Evolutionary conservation across 352 stramenopile species (phyloP).

Genomic region (Phytophthora litchii): DNA sequence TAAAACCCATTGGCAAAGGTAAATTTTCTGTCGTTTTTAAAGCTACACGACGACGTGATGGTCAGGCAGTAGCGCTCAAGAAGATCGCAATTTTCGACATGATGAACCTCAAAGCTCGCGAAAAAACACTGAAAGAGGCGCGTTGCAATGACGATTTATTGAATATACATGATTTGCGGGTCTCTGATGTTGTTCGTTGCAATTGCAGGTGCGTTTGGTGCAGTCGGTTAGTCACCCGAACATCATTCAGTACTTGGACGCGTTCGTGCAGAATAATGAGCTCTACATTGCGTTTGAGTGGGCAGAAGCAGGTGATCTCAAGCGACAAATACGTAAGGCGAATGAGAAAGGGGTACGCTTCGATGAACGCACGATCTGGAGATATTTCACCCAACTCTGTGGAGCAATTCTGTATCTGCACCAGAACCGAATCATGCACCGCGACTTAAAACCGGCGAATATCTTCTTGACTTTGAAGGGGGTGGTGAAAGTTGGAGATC

Average conservation of each 20-base stretch:
- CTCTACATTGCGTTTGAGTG: conserved; percentile 95
- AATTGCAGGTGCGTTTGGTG: conserved; percentile 73
- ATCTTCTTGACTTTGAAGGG: conserved; percentile 93
- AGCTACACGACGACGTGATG: conserved; percentile 72
- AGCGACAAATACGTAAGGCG: conserved; percentile 92
- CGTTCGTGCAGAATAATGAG: conserved; percentile 90
- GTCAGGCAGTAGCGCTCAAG: conserved; percentile 90
- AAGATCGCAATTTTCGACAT: conserved; percentile 93
- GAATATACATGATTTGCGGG: background rate
- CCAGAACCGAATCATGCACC: conserved; percentile 91
- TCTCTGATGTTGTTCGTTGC: conserved; percentile 11
- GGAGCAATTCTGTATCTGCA: conserved; percentile 90
- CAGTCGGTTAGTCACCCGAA: conserved; percentile 90
- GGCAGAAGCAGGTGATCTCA: conserved; percentile 93
- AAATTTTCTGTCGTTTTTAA: conserved; percentile 95
- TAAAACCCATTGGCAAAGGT: conserved; percentile 92
- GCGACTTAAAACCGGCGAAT: conserved; percentile 95
- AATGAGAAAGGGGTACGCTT: conserved; percentile 85
- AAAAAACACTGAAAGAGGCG: conserved; percentile 92
- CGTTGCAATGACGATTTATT: conserved; percentile 7
- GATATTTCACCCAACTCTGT: conserved; percentile 92
- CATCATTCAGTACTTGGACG: conserved; percentile 93
- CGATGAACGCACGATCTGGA: conserved; percentile 93
- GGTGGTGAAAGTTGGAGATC: conserved; percentile 89
- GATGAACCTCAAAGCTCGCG: conserved; percentile 89